phyloP scores from a whole-genome alignment of 2,329 filamentous ascomycete species.

The Ophiocordyceps camponoti-rufipedis region DNA sequence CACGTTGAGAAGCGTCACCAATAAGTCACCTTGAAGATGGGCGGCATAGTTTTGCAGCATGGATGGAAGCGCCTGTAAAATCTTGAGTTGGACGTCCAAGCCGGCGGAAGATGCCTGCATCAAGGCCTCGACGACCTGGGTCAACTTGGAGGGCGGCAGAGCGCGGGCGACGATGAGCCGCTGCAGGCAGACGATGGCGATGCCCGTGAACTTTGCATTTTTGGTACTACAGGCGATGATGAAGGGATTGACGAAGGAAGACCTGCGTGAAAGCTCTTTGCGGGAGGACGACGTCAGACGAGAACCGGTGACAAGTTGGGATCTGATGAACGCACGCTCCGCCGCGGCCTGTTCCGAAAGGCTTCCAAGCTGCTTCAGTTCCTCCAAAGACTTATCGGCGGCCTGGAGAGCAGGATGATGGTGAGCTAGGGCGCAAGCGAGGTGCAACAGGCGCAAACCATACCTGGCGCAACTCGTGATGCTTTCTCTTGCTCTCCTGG shows the following conservation, averaged over 20 bases:
- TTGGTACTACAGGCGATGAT: slow-evolving; percentile 81
- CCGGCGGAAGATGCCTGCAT: slow-evolving; percentile 66
- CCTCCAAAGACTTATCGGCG: slow-evolving; percentile 82
- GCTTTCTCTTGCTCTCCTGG: slow-evolving; percentile 89
- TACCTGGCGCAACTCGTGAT: slow-evolving; percentile 74
- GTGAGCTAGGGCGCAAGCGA: background rate
- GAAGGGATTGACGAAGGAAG: slow-evolving; percentile 82
- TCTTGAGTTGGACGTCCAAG: slow-evolving; percentile 87
- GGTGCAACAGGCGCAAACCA: slow-evolving; percentile 8
- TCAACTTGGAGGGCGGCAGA: slow-evolving; percentile 59
- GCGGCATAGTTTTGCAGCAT: slow-evolving; percentile 77
- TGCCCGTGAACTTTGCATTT: slow-evolving; percentile 77
- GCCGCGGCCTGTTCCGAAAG: slow-evolving; percentile 19
- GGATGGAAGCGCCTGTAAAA: slow-evolving; percentile 78
- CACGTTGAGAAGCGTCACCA: slow-evolving; percentile 71
- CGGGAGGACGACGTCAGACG: slow-evolving; percentile 1
- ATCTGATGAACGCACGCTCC: slow-evolving; percentile 12
- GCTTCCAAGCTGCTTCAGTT: slow-evolving; percentile 43
- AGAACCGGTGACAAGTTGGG: background rate
- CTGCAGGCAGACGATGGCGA: slow-evolving; percentile 77
- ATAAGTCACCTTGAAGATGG: slow-evolving; percentile 61
- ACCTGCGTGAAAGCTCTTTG: slow-evolving; percentile 62
- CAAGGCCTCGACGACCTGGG: slow-evolving; percentile 75
- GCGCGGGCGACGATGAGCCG: slow-evolving; percentile 69
- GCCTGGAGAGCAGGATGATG: slow-evolving; percentile 34